A percentile compares a stretch with the other conserved stretches of the same genome.
Evolutionary conservation across 2,329 filamentous ascomycete genomes (phyloP).

Genomic region (Colletotrichum gloeosporioides): DNA sequence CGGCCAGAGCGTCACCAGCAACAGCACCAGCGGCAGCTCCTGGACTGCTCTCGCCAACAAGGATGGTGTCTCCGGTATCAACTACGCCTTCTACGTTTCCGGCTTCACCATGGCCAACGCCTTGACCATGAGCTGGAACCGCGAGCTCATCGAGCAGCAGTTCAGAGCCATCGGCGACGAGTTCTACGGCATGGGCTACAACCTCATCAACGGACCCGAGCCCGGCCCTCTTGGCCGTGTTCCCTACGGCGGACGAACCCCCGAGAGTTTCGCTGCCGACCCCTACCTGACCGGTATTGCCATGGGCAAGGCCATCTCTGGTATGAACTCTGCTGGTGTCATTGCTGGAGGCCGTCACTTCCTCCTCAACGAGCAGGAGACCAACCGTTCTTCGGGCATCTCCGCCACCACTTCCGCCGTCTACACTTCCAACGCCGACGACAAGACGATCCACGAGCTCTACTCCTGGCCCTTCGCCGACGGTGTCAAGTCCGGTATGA

Average conservation of each 20-base stretch:
- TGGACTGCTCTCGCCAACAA: slow-evolving; percentile 12
- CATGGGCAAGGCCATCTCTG: slow-evolving; percentile 57
- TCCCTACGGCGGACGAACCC: slow-evolving; percentile 63
- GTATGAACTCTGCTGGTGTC: slow-evolving; percentile 62
- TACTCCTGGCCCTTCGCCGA: slow-evolving; percentile 44
- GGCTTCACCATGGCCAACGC: slow-evolving; percentile 23
- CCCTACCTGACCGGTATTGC: slow-evolving; percentile 62
- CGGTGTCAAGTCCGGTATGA: slow-evolving; percentile 61
- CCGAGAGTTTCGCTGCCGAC: slow-evolving; percentile 64
- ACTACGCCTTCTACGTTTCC: slow-evolving; percentile 24
- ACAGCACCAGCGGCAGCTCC: background rate
- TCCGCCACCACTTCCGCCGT: slow-evolving; percentile 59
- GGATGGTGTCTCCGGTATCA: slow-evolving; percentile 23
- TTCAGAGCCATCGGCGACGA: slow-evolving; percentile 21
- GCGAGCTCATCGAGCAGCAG: slow-evolving; percentile 17
- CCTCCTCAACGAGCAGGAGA: slow-evolving; percentile 66
- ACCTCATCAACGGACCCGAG: slow-evolving; percentile 20
- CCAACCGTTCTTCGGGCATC: slow-evolving; percentile 58
- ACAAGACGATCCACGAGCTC: slow-evolving; percentile 35
- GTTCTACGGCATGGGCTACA: slow-evolving; percentile 23
- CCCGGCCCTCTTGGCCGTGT: slow-evolving; percentile 40
- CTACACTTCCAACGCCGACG: slow-evolving; percentile 50
- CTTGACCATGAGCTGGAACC: slow-evolving; percentile 26
- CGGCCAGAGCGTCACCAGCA: slow-evolving; percentile 6
- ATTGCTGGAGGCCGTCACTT: slow-evolving; percentile 66